phyloP scores from a whole-genome alignment of 2,329 filamentous ascomycete genomes.

The Pestalotiopsis fici region DNA sequence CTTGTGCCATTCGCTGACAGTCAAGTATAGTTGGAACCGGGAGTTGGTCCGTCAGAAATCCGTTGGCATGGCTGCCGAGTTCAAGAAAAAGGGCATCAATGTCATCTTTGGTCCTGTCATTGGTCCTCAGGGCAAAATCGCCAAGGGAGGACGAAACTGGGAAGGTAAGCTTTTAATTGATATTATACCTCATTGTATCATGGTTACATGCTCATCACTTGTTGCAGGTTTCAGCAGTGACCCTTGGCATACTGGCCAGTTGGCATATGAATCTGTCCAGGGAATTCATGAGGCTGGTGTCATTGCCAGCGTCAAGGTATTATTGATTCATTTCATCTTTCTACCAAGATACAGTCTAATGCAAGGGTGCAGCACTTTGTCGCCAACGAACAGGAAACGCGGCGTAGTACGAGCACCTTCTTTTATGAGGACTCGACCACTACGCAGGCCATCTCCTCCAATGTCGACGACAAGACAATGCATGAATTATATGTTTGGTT shows the following conservation, averaged over 20 bases:
- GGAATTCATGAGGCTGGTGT: slow-evolving; percentile 35
- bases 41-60: slow-evolving; percentile 62
- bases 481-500: slow-evolving; percentile 59
- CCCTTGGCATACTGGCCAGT: slow-evolving; percentile 56
- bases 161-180: slow-evolving; percentile 33
- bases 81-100: slow-evolving; percentile 66
- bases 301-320: slow-evolving; percentile 18
- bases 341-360: slow-evolving; percentile 44
- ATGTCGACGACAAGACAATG: slow-evolving; percentile 54
- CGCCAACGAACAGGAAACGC: slow-evolving; percentile 66
- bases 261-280: slow-evolving; percentile 52
- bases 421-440: too few species aligned
- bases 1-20: too few species aligned
- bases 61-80: slow-evolving; percentile 65
- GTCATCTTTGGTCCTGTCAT: slow-evolving; percentile 70
- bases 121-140: slow-evolving; percentile 52
- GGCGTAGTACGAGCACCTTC: too few species aligned
- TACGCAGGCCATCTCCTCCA: slow-evolving; percentile 37
- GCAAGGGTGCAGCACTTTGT: slow-evolving; percentile 67
- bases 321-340: not conserved
- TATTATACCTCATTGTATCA: too few species aligned
- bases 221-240: too few species aligned
- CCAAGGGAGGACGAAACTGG: slow-evolving; percentile 55
- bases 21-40: slow-evolving; percentile 71
- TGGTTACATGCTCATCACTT: too few species aligned